phyloP scores from a whole-genome alignment of 2,329 filamentous ascomycete genomes.

The Colletotrichum lindemuthianum region DNA sequence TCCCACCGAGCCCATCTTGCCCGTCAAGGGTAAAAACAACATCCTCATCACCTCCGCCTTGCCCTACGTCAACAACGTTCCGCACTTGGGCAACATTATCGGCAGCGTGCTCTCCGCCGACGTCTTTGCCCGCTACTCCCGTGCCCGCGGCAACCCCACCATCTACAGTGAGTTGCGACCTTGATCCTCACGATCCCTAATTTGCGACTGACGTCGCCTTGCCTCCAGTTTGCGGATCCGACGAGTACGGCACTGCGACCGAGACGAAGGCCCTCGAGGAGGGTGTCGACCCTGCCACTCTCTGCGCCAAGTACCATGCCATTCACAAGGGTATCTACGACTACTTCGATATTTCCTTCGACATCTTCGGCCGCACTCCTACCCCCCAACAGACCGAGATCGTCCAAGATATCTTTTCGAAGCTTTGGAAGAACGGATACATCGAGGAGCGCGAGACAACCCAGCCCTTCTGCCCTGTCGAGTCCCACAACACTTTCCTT shows the following conservation, averaged over 20 bases:
- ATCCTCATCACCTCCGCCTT: constrained; percentile 92
- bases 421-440: constrained; percentile 89
- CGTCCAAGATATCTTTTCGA: constrained; percentile 88
- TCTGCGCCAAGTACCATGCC: constrained; percentile 93
- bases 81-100: constrained; percentile 89
- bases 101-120: constrained; percentile 90
- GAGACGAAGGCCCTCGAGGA: constrained; percentile 96
- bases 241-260: constrained; percentile 96
- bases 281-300: constrained; percentile 80
- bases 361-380: constrained; percentile 93
- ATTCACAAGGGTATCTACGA: constrained; percentile 92
- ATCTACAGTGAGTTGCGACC: constrained; percentile 64
- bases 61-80: constrained; percentile 78
- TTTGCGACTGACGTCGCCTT: no score
- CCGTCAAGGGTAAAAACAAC: constrained; percentile 81
- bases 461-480: constrained; percentile 83
- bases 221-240: constrained; percentile 56
- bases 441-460: constrained; percentile 87
- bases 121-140: constrained; percentile 84
- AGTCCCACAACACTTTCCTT: constrained; percentile 78
- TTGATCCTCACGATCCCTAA: no score
- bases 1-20: constrained; percentile 61
- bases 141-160: constrained; percentile 80
- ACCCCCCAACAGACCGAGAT: constrained; percentile 91
- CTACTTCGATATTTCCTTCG: constrained; percentile 96